phyloP scores from a whole-genome alignment of 805 yeast genomes.

The Ogataea wickerhamii region DNA sequence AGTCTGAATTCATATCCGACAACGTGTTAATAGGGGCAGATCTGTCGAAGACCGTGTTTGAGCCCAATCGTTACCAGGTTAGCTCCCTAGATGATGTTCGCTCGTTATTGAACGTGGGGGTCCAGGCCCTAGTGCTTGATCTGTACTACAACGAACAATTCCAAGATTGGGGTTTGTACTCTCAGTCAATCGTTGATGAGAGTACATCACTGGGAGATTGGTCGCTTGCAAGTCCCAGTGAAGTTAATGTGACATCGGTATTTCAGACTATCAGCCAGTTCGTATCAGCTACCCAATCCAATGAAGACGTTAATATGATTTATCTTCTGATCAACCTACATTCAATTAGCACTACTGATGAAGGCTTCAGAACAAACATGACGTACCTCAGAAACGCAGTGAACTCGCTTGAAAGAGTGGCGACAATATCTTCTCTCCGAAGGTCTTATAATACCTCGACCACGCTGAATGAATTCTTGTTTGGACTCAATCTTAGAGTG shows the following conservation, averaged over 20 bases:
- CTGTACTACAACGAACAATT: constrained; percentile 51
- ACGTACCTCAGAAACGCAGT: constrained; percentile 6
- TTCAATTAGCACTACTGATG: constrained; percentile 12
- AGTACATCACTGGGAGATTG: background rate
- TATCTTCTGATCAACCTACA: constrained; percentile 38
- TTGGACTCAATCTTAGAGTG: constrained; percentile 32
- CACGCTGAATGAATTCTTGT: constrained; percentile 33
- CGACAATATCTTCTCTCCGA: background rate
- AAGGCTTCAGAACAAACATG: constrained; percentile 9
- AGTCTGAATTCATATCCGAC: constrained; percentile 39
- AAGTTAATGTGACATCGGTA: constrained; percentile 26
- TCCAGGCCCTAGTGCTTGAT: constrained; percentile 47
- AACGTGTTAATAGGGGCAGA: constrained; percentile 39
- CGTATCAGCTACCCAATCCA: constrained; percentile 40
- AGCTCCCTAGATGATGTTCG: constrained; percentile 29
- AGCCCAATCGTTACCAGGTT: constrained; percentile 30
- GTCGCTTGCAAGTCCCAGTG: constrained; percentile 13
- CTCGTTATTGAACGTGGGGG: constrained; percentile 40
- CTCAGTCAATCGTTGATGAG: constrained; percentile 35
- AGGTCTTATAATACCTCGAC: constrained; percentile 13
- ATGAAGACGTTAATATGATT: constrained; percentile 42
- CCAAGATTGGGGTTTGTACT: constrained; percentile 55
- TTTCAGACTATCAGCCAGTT: constrained; percentile 31
- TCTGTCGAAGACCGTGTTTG: constrained; percentile 32
- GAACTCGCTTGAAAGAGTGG: constrained; percentile 1